Base-by-base conservation (phyloP, 768 basidiomycete genomes). In the Lepiota brunneoincarnata region DNA sequence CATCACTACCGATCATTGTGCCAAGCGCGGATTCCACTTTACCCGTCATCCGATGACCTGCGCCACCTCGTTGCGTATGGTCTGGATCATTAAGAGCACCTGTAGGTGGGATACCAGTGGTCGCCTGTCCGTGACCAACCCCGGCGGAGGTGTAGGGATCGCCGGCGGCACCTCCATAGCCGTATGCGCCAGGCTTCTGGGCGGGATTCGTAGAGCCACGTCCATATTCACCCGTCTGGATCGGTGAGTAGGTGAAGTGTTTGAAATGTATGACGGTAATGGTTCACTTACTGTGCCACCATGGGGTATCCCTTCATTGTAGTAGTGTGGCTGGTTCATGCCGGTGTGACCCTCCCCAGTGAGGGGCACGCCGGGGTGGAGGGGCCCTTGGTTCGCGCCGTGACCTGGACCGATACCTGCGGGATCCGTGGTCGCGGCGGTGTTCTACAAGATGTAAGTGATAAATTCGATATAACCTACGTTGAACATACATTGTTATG, bases 11-110 rank as follows among this genome's bases (percentile, higher is more conserved):
- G 35, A 82, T 63, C 37, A 75, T 51, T 9, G 68, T 58, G 4
- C 80, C 80, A 23, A 78, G 63, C 14, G 74, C 74, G 2, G 73
- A 72, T 63, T 81, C 78, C 35, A 78, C 65, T 60, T 80, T 81
- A 26, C 80, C 79, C 4, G 73, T 69, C 20, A 74, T 58, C 4
- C 69, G 60, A n/a, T 65, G 61, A 0, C 72, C 74, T n/a, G 62
- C 60, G 21, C 69, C 68, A 10, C 62, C 55, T 6, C 60, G 38
- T 6, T 9, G 31, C 4, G 28, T 49, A n/a, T 67, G 58, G 46
- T 52, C 17, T 28, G 43, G 55, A 48, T 62, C 53, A 44, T 64
- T 63, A 10, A 65, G 34, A 18, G 52, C 45, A 4, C 61, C 62
- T 1, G 63, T 50, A 6, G 64, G 61, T 18, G 69, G 64, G n/a